phyloP scores from a whole-genome alignment of 306 rosid genomes.

The Casuarina equisetifolia region DNA sequence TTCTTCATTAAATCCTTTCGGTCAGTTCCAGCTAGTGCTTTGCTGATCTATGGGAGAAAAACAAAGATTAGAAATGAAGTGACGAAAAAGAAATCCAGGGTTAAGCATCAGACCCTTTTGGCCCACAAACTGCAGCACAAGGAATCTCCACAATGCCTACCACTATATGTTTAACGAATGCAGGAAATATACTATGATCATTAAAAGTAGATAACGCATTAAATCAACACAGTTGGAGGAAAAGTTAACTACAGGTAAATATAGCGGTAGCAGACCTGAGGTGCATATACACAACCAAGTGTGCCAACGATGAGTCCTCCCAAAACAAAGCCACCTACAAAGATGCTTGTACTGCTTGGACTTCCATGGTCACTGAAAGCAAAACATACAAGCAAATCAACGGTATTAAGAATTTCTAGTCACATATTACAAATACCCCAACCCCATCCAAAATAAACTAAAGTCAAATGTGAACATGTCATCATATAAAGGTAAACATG shows the following conservation, averaged over 20 bases:
- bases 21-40: constrained; percentile 80
- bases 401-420: constrained; percentile 26
- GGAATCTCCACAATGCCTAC: background rate
- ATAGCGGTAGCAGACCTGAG: constrained; percentile 56
- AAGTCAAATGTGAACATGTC: background rate
- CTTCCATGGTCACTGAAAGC: constrained; percentile 65
- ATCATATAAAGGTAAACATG: background rate
- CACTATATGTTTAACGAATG: background rate
- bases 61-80: constrained; percentile 14
- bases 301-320: constrained; percentile 95
- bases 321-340: constrained; percentile 88
- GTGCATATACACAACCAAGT: constrained; percentile 92
- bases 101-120: background rate
- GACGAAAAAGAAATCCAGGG: constrained; percentile 18
- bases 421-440: background rate
- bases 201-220: background rate
- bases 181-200: background rate
- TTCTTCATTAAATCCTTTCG: constrained; percentile 88
- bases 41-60: constrained; percentile 71
- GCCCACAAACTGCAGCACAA: background rate
- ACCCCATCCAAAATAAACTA: background rate
- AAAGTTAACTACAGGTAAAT: constrained; percentile 4
- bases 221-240: constrained; percentile 11
- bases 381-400: constrained; percentile 29
- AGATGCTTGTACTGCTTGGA: constrained; percentile 71